These are phyloP conservation scores for Plantago ovata DNA, from an alignment of 257 asterid genomes.

Conservation along the genomic window DNA sequence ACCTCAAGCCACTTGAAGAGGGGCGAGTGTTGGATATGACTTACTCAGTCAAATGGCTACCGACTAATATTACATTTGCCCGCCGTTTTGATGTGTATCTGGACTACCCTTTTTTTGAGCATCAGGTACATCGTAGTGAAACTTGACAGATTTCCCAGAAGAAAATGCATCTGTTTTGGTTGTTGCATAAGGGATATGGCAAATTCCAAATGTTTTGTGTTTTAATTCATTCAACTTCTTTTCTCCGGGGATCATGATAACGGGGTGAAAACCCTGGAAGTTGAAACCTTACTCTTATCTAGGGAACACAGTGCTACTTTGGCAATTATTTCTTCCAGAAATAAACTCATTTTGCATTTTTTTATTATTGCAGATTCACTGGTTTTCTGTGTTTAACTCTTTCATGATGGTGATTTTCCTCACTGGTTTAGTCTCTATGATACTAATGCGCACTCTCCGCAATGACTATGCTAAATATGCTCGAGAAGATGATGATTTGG, in stretches of 20 bases:
- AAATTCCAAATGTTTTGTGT: not conserved
- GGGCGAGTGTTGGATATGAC: slow-evolving; percentile 65
- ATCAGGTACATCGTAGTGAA: slow-evolving; percentile 44
- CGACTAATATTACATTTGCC: slow-evolving; percentile 52
- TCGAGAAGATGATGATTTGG: slow-evolving; percentile 70
- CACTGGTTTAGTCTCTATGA: slow-evolving; percentile 76
- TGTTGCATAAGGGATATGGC: slow-evolving; percentile 1
- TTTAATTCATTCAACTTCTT: not conserved
- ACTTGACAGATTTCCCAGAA: not conserved
- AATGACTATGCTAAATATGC: slow-evolving; percentile 76
- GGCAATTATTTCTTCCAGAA: slow-evolving; percentile 7
- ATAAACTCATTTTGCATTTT: slow-evolving; percentile 12
- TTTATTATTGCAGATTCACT: slow-evolving; percentile 66
- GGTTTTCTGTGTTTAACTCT: slow-evolving; percentile 79
- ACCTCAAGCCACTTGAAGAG: slow-evolving; percentile 51
- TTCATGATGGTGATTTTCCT: slow-evolving; percentile 88
- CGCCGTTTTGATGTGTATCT: slow-evolving; percentile 77
- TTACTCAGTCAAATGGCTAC: slow-evolving; percentile 73
- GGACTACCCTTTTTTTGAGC: slow-evolving; percentile 84
- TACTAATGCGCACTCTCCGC: slow-evolving; percentile 79
- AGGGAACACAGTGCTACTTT: not conserved
- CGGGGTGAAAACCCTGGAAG: not conserved
- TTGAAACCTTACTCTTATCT: not conserved
- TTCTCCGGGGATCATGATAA: slow-evolving; percentile 6
- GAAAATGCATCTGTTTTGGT: not conserved